Conservation (phyloP, 129 eudicot species). For the Arctium lappa region DNA sequence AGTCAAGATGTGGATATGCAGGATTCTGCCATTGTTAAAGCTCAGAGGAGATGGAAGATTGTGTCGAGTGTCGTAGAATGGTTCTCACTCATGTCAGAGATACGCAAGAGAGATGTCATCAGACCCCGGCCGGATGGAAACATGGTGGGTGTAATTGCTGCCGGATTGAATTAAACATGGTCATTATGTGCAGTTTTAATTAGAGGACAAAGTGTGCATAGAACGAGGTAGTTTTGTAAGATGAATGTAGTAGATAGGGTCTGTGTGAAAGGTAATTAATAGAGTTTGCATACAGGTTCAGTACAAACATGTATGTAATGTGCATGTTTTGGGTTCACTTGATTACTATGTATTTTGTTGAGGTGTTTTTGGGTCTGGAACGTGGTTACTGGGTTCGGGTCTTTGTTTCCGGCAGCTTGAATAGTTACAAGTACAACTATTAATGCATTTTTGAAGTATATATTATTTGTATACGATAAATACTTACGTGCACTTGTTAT, state of each 20-base stretch:
- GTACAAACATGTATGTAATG: too few relatives aligned
- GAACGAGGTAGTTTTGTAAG: neutral
- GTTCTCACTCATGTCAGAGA: slow-evolving; percentile 38
- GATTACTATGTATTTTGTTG: neutral
- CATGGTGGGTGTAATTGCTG: slow-evolving; percentile 6
- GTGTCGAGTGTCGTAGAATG: slow-evolving; percentile 49
- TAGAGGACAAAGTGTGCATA: neutral
- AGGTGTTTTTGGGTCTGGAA: neutral
- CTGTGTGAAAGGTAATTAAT: neutral
- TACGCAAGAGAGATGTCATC: slow-evolving; percentile 22
- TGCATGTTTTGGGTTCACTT: too few relatives aligned
- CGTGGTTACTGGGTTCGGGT: neutral
- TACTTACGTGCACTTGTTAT: too few relatives aligned
- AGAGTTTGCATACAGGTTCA: neutral
- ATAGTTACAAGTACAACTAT: neutral
- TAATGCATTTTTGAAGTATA: neutral
- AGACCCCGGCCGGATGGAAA: neutral
- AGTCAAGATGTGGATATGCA: slow-evolving; percentile 26
- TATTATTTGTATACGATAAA: too few relatives aligned
- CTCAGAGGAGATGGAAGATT: slow-evolving; percentile 65
- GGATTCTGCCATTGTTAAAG: slow-evolving; percentile 39
- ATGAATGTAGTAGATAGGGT: neutral
- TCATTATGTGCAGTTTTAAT: neutral
- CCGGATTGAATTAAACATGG: neutral
- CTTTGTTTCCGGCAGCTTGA: neutral